Percentiles rank a stretch among this genome's conserved stretches.
These are phyloP conservation scores for Ophiostoma perfectum DNA, from an alignment of 2,329 filamentous ascomycete genomes.

Conservation along the genomic window DNA sequence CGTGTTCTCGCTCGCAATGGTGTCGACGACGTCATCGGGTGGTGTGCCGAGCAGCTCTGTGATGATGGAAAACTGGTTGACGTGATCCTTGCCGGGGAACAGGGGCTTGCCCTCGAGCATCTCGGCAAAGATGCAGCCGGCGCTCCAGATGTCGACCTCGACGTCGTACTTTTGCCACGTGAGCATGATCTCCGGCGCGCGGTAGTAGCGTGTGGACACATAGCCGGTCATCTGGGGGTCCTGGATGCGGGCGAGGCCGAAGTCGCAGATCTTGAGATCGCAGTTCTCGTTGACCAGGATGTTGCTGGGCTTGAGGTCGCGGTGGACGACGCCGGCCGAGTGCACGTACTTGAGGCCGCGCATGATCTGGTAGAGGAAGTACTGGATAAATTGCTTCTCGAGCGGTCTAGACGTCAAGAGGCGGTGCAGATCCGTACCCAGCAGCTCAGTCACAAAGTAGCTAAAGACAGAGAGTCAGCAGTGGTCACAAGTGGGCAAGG, in stretches of 20 bases:
- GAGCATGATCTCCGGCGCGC: constrained; percentile 98
- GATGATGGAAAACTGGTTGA: constrained; percentile 99
- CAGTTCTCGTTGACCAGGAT: constrained; percentile 99
- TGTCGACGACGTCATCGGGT: constrained; percentile 96
- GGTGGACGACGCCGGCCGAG: constrained; percentile 94
- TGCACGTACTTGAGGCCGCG: constrained; percentile 98
- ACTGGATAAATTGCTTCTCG: constrained; percentile 99
- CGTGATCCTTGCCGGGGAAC: constrained; percentile 98
- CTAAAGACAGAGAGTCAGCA: not conserved
- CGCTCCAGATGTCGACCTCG: constrained; percentile 99
- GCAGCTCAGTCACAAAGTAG: constrained; percentile 96
- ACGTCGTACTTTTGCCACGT: constrained; percentile 99
- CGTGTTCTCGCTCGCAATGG: constrained; percentile 97
- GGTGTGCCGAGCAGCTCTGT: constrained; percentile 94
- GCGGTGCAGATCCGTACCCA: constrained; percentile 93
- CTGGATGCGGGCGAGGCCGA: constrained; percentile 93
- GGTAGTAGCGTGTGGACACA: constrained; percentile 97
- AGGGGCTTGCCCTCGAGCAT: constrained; percentile 98
- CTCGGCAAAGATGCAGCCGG: constrained; percentile 97
- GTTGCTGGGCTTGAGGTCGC: constrained; percentile 96
- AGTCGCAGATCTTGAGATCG: constrained; percentile 99
- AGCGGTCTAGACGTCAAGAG: constrained; percentile 90
- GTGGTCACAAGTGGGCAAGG: not conserved
- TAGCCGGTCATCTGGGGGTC: constrained; percentile 99
- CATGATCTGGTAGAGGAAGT: constrained; percentile 99